These are phyloP conservation scores for Ulmus americana DNA, from an alignment of 331 rosid species.

Conservation along the genomic window DNA sequence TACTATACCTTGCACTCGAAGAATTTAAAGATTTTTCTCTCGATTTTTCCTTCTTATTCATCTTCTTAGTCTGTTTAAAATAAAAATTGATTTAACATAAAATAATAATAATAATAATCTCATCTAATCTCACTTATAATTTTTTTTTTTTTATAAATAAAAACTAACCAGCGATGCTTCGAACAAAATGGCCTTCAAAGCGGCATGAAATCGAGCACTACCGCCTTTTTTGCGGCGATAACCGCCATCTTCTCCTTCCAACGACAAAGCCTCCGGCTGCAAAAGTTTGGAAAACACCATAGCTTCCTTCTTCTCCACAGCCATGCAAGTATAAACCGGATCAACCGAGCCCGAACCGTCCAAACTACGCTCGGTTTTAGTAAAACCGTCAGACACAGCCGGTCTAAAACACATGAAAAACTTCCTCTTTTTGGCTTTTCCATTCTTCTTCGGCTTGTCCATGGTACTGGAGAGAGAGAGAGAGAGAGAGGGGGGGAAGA, in stretches of 20 bases:
- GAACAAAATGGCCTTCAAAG: slow-evolving; percentile 27
- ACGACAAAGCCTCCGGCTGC: not conserved
- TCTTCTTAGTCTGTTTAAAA: slow-evolving; percentile 17
- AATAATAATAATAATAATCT: not conserved
- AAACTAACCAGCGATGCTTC: slow-evolving; percentile 37
- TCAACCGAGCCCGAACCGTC: not conserved
- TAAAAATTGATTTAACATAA: not conserved
- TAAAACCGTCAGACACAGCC: not conserved
- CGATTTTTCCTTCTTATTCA: slow-evolving; percentile 8
- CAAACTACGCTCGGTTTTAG: not conserved
- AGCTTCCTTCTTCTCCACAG: slow-evolving; percentile 24
- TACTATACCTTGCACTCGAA: slow-evolving; percentile 3
- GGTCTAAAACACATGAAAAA: slow-evolving; percentile 39
- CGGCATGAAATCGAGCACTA: slow-evolving; percentile 22
- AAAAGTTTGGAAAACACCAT: slow-evolving; percentile 12
- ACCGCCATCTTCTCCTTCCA: slow-evolving; percentile 5
- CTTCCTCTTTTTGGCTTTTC: slow-evolving; percentile 11
- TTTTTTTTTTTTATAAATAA: too few species aligned
- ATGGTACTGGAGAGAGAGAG: slow-evolving; percentile 1
- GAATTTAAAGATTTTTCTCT: slow-evolving; percentile 5
- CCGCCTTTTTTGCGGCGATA: slow-evolving; percentile 5
- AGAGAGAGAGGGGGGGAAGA: not conserved
- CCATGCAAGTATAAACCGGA: slow-evolving; percentile 16
- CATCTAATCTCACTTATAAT: too few species aligned
- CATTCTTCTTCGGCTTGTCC: slow-evolving; percentile 1